Conservation (phyloP, 169 alveolate species). For the Plasmodium billcollinsi region DNA sequence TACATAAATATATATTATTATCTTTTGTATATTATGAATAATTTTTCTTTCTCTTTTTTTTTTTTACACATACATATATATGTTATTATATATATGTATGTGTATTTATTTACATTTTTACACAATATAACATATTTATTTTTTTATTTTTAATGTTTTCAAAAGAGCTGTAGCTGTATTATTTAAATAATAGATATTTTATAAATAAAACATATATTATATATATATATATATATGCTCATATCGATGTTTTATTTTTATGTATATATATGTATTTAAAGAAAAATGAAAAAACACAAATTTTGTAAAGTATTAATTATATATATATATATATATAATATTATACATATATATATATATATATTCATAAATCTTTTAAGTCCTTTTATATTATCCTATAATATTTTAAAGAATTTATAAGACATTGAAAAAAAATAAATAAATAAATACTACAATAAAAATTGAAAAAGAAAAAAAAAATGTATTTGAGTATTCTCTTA, state of each 20-base stretch:
- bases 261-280: not conserved
- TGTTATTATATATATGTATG: not conserved
- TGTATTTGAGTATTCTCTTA: no score
- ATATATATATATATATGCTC: not conserved
- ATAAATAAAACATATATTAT: not conserved
- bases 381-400: no score
- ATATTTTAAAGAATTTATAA: no score
- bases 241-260: not conserved
- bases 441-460: no score
- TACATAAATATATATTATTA: no score
- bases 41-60: not conserved
- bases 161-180: slow-evolving; percentile 29
- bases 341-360: not conserved
- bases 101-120: not conserved
- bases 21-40: not conserved
- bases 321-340: slow-evolving; percentile 4
- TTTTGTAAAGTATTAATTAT: not conserved
- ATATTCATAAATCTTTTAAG: slow-evolving; percentile 5
- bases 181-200: slow-evolving; percentile 1
- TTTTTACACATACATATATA: no score
- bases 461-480: no score
- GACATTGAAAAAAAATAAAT: no score
- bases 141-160: slow-evolving; percentile 20
- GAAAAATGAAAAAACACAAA: slow-evolving; percentile 2
- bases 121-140: not conserved